Percentiles rank a stretch among this genome's conserved stretches.
Evolutionary conservation across 805 yeast species (phyloP).

Genomic region (Candida ascalaphidarum): DNA sequence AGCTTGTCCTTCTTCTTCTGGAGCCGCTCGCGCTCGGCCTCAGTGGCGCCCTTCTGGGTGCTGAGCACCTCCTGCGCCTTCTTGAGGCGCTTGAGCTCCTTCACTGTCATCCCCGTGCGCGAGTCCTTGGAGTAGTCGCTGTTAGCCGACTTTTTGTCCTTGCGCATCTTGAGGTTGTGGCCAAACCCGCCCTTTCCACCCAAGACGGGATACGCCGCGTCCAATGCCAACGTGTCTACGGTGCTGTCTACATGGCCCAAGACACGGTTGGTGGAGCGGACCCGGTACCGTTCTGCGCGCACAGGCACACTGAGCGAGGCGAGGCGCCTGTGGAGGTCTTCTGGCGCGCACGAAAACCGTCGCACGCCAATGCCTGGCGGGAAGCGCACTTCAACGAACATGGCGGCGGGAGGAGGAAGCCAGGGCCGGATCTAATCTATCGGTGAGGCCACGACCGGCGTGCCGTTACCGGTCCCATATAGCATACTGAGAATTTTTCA

Average conservation of each 20-base stretch:
- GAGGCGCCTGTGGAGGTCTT: neutral
- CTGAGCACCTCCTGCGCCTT: conserved; percentile 1
- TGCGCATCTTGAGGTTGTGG: conserved; percentile 2
- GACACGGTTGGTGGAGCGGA: too few relatives aligned
- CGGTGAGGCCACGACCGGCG: too few relatives aligned
- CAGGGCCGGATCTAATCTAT: too few relatives aligned
- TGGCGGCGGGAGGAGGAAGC: too few relatives aligned
- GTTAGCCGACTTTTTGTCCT: neutral
- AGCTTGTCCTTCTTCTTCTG: conserved; percentile 2
- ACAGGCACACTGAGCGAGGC: too few relatives aligned
- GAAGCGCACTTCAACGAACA: too few relatives aligned
- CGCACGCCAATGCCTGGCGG: conserved; percentile 1
- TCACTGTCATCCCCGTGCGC: conserved; percentile 2
- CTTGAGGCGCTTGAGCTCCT: conserved; percentile 1
- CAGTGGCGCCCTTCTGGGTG: neutral
- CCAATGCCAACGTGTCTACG: neutral
- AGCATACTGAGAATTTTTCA: neutral
- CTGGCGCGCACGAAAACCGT: neutral
- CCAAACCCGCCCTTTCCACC: conserved; percentile 7
- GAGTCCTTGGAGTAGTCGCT: conserved; percentile 2
- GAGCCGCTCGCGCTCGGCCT: conserved; percentile 1
- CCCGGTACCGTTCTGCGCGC: too few relatives aligned
- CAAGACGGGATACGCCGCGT: neutral
- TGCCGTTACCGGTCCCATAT: too few relatives aligned
- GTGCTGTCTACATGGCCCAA: too few relatives aligned